Percentiles rank a stretch among this genome's conserved stretches.
These are phyloP conservation scores for Plasmodium ovale DNA, from an alignment of 169 alveolate species.

Conservation along the genomic window DNA sequence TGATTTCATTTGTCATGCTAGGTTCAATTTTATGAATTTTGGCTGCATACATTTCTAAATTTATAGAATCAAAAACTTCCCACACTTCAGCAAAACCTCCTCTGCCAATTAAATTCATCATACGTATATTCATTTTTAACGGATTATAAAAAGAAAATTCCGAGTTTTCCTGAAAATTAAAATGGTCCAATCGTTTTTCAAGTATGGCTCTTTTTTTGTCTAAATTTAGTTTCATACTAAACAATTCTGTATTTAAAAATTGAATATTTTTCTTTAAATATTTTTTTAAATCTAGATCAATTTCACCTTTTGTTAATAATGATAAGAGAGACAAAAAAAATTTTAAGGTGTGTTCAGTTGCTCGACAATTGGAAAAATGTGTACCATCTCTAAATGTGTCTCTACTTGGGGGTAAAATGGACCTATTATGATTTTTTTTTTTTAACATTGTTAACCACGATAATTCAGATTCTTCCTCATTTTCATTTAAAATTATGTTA, in stretches of 20 bases:
- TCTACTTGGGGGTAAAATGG: slow-evolving; percentile 85
- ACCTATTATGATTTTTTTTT: slow-evolving; percentile 78
- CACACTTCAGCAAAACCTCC: slow-evolving; percentile 95
- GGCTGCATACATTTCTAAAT: slow-evolving; percentile 91
- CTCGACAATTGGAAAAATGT: slow-evolving; percentile 83
- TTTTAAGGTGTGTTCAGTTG: slow-evolving; percentile 82
- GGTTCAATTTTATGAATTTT: slow-evolving; percentile 90
- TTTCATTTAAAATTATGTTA: slow-evolving; percentile 64
- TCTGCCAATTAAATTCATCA: slow-evolving; percentile 91
- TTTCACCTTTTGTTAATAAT: slow-evolving; percentile 66
- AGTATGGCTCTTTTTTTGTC: slow-evolving; percentile 85
- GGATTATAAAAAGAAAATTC: slow-evolving; percentile 87
- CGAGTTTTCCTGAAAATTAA: slow-evolving; percentile 85
- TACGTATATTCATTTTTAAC: slow-evolving; percentile 83
- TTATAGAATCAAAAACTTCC: slow-evolving; percentile 92
- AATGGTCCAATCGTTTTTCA: slow-evolving; percentile 81
- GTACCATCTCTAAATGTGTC: slow-evolving; percentile 87
- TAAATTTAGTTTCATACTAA: slow-evolving; percentile 80
- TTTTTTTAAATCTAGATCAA: slow-evolving; percentile 67
- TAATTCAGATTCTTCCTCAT: slow-evolving; percentile 73
- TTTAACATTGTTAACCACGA: slow-evolving; percentile 85
- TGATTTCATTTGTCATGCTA: slow-evolving; percentile 89
- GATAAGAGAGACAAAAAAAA: slow-evolving; percentile 78
- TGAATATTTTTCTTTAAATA: slow-evolving; percentile 79
- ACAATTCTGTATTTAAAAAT: slow-evolving; percentile 80